These are phyloP conservation scores for Alternaria sp. DNA, from an alignment of 2,329 filamentous ascomycete species.

Conservation along the genomic window DNA sequence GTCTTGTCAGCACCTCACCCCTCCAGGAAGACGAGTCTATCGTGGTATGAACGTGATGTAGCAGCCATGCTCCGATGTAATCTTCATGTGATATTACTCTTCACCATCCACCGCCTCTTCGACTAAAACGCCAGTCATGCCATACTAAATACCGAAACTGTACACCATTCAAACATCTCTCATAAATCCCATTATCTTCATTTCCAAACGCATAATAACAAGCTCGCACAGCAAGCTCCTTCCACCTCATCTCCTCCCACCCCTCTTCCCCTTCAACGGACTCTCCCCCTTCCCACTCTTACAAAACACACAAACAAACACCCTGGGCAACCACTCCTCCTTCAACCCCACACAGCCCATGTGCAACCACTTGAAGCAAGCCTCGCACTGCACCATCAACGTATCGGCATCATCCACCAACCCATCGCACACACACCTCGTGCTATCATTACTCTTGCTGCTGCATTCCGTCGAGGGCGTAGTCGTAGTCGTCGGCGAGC, in stretches of 20 bases:
- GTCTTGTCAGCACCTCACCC: not conserved
- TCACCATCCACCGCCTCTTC: not conserved
- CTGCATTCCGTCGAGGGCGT: constrained; percentile 62
- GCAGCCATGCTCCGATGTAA: not conserved
- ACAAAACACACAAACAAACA: constrained; percentile 51
- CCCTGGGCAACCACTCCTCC: constrained; percentile 52
- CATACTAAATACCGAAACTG: not conserved
- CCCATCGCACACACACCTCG: constrained; percentile 65
- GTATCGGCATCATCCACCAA: constrained; percentile 56
- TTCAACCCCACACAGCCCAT: constrained; percentile 64
- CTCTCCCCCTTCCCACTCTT: constrained; percentile 2
- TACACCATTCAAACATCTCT: not conserved
- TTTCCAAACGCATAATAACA: too few relatives aligned
- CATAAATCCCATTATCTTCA: too few relatives aligned
- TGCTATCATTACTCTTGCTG: constrained; percentile 57
- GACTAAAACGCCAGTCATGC: too few relatives aligned
- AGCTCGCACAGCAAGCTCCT: not conserved
- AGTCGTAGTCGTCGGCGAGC: constrained; percentile 56
- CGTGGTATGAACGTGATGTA: not conserved
- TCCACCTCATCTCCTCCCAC: not conserved
- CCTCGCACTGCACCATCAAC: constrained; percentile 68
- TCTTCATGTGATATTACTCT: not conserved
- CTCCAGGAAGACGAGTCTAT: accelerated
- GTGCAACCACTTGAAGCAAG: constrained; percentile 68
- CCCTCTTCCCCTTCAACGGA: not conserved